Evolutionary conservation across 139 green algal species (phyloP).

Genomic region (Haematococcus lacustris): DNA sequence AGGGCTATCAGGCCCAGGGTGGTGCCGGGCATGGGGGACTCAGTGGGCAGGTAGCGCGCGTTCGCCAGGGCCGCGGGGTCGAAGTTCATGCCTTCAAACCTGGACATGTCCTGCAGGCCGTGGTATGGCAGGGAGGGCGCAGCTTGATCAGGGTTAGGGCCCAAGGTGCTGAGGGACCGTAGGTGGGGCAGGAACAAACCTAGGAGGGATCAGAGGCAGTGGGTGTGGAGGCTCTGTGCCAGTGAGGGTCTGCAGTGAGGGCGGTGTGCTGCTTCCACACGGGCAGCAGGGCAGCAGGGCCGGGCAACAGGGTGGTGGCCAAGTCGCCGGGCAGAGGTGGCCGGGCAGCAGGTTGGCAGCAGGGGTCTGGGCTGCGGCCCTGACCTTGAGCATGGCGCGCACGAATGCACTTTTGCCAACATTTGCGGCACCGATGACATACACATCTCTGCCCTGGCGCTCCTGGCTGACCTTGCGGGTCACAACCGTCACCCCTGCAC

Average conservation of each 20-base stretch:
- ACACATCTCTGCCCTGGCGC: constrained; percentile 83
- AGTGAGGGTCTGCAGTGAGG: too few species aligned
- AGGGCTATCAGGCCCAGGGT: constrained; percentile 85
- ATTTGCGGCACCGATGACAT: constrained; percentile 91
- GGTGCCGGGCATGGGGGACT: constrained; percentile 89
- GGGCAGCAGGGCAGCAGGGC: too few species aligned
- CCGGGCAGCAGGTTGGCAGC: too few species aligned
- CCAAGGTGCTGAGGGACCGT: neutral
- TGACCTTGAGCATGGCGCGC: constrained; percentile 62
- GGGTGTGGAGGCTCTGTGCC: too few species aligned
- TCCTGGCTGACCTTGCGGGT: constrained; percentile 52
- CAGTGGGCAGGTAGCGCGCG: constrained; percentile 62
- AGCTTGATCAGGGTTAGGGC: constrained; percentile 21
- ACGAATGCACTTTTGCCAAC: constrained; percentile 96
- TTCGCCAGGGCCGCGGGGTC: constrained; percentile 37
- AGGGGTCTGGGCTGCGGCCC: too few species aligned
- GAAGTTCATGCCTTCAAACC: constrained; percentile 41
- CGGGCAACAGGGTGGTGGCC: too few species aligned
- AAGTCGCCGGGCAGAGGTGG: too few species aligned
- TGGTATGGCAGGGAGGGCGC: constrained; percentile 4
- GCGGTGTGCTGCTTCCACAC: too few species aligned
- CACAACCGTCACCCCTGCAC: constrained; percentile 44
- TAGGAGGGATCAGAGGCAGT: too few species aligned
- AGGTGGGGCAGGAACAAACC: too few species aligned
- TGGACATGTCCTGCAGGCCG: constrained; percentile 44